phyloP scores from a whole-genome alignment of 2,329 filamentous ascomycete species.

The Fusarium sacchari region DNA sequence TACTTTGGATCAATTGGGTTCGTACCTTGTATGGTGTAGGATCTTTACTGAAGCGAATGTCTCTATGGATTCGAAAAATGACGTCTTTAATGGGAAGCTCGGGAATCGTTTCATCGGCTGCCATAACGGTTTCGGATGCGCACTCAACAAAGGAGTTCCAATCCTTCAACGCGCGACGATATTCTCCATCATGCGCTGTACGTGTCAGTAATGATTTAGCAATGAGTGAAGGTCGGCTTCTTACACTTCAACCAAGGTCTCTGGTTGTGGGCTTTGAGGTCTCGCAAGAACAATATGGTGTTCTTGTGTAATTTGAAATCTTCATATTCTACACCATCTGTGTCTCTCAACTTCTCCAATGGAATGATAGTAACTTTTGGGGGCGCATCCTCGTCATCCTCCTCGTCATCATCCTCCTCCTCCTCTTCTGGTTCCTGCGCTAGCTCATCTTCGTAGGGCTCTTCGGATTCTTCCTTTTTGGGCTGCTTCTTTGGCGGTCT shows the following conservation, averaged over 20 bases:
- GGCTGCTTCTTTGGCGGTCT: conserved; percentile 38
- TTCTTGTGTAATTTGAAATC: conserved; percentile 66
- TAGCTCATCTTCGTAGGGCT: conserved; percentile 40
- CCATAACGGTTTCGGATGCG: conserved; percentile 75
- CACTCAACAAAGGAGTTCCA: conserved; percentile 82
- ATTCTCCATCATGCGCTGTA: conserved; percentile 81
- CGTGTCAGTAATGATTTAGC: conserved; percentile 6
- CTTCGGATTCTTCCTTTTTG: conserved; percentile 41
- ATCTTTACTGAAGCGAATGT: conserved; percentile 85
- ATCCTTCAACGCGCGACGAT: conserved; percentile 79
- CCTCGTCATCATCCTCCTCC: conserved; percentile 46
- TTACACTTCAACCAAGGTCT: conserved; percentile 68
- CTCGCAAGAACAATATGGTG: conserved; percentile 66
- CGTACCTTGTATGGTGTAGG: conserved; percentile 86
- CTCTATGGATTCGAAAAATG: conserved; percentile 87
- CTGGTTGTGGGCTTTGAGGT: conserved; percentile 69
- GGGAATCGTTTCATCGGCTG: conserved; percentile 82
- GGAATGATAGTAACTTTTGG: conserved; percentile 51
- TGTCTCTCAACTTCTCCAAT: conserved; percentile 49
- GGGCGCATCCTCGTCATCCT: conserved; percentile 52
- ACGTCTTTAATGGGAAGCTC: conserved; percentile 88
- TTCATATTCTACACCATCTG: conserved; percentile 56
- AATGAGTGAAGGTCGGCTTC: not conserved
- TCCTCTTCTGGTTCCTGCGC: conserved; percentile 44
- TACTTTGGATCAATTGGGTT: conserved; percentile 19